Percentiles rank a stretch among this genome's conserved stretches.
Conservation (phyloP, 2,329 filamentous ascomycete genomes). For the Xylaria digitata region DNA sequence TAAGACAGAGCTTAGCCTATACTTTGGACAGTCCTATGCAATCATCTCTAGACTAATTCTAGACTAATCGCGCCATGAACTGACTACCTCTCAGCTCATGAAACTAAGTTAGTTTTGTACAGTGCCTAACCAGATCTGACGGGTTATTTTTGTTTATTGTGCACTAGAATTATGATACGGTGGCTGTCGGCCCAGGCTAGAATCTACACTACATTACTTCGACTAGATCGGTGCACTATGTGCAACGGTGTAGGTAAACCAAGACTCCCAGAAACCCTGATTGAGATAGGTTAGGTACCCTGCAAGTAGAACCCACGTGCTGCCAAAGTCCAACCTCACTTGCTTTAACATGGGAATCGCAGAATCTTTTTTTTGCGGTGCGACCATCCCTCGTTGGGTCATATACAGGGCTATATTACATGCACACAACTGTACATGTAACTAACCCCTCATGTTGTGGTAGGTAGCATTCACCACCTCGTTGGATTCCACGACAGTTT, state of each 20-base stretch:
- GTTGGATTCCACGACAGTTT: not conserved
- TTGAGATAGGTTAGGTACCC: not conserved
- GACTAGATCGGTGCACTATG: too few relatives aligned
- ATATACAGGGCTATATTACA: not conserved
- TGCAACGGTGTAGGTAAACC: too few relatives aligned
- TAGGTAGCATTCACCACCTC: constrained; percentile 10
- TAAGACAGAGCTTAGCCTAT: too few relatives aligned
- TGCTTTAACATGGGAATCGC: constrained; percentile 19
- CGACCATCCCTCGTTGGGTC: not conserved
- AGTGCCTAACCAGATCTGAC: not conserved
- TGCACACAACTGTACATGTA: constrained; percentile 1
- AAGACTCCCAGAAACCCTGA: not conserved
- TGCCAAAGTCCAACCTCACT: constrained; percentile 31
- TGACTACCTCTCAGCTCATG: constrained; percentile 3
- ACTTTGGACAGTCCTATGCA: too few relatives aligned
- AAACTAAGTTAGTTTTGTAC: not conserved
- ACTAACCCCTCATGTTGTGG: constrained; percentile 7
- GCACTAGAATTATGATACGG: not conserved
- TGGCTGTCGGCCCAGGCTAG: too few relatives aligned
- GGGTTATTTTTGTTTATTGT: not conserved
- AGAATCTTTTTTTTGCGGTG: constrained; percentile 5
- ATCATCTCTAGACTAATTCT: too few relatives aligned
- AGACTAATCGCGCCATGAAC: not conserved
- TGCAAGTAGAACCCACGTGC: constrained; percentile 32
- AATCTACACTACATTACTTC: too few relatives aligned